These are phyloP conservation scores for Aureobasidium sp. DNA, from an alignment of 2,329 filamentous ascomycete species.

Conservation along the genomic window DNA sequence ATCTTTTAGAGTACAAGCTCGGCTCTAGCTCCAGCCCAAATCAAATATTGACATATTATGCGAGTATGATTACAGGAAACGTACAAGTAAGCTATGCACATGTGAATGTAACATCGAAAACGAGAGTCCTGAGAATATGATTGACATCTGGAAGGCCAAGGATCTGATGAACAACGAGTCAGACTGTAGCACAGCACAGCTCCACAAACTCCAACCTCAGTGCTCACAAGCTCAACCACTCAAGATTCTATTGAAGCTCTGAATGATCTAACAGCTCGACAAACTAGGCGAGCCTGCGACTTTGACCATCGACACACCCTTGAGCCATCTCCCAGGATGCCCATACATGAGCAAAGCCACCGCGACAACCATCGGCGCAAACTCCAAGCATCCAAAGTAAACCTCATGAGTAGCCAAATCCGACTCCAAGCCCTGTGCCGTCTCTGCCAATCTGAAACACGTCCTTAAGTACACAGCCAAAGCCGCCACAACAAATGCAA, in stretches of 20 bases:
- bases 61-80: too few species aligned
- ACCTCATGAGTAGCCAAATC: constrained; percentile 45
- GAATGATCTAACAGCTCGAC: background rate
- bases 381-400: constrained; percentile 50
- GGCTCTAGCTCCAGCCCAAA: too few species aligned
- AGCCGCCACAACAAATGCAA: constrained; percentile 39
- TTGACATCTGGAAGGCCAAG: too few species aligned
- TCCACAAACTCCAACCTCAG: too few species aligned
- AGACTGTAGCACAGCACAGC: too few species aligned
- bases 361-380: constrained; percentile 47
- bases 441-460: constrained; percentile 50
- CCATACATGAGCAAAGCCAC: constrained; percentile 40
- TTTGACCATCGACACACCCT: background rate
- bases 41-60: too few species aligned
- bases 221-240: too few species aligned
- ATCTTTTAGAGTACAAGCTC: background rate
- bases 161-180: too few species aligned
- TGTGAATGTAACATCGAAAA: too few species aligned
- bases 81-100: too few species aligned
- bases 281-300: background rate
- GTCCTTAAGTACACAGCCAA: constrained; percentile 48
- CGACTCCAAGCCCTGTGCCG: constrained; percentile 42
- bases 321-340: constrained; percentile 38
- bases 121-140: too few species aligned
- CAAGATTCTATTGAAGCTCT: too few species aligned